Evolutionary conservation across 371 early-diverging fungal species (phyloP), one percentile per base, ranked within the genome.

Genomic region (Mucor sp.): DNA sequence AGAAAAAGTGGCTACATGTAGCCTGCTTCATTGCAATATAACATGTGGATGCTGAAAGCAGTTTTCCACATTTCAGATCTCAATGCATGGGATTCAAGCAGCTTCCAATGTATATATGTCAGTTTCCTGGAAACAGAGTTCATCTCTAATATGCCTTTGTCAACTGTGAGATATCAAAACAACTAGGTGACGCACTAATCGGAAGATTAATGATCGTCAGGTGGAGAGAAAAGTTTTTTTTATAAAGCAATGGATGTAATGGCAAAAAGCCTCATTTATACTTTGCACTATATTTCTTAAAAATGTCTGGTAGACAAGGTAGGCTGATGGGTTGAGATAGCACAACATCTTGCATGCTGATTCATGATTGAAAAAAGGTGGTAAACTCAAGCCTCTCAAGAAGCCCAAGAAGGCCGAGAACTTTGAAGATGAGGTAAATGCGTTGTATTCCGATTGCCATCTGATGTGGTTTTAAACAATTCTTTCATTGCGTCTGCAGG

Each of bases 361-460:
- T 17, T 8, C 7, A 25, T 39, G 8, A 27, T 2, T 55, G 50
- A 50, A 57, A 48, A n/a, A 39, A 86, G 90, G 91, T 72, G 93
- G 93, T 71, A 92, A 92, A 75, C 81, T 90, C 37, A 92, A 93
- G 89, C 93, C 93, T 66, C 83, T 93, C 66, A 93, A 93, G 88
- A 85, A 85, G 35, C 81, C 89, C 66, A 92, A 93, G 88, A 91
- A 92, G 87, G 77, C 75, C 71, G 71, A 75, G 25, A 19, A 25
- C 53, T 71, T 87, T 5, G 41, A 88, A 23, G 93, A 93, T 68
- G 93, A 92, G 41, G 88, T 85, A 78, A n/a, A 12, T n/a, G 30
- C n/a, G 27, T 8, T 23, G 15, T 14, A 27, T 27, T 53, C 12
- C 53, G 3, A 17, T 35, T 58, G 21, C 9, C 12, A 12, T 33